A percentile compares a stretch with the other conserved stretches of the same genome.
These are phyloP conservation scores for Pyrenopolyporus hunteri DNA, from an alignment of 495 filamentous ascomycete genomes.

Conservation along the genomic window DNA sequence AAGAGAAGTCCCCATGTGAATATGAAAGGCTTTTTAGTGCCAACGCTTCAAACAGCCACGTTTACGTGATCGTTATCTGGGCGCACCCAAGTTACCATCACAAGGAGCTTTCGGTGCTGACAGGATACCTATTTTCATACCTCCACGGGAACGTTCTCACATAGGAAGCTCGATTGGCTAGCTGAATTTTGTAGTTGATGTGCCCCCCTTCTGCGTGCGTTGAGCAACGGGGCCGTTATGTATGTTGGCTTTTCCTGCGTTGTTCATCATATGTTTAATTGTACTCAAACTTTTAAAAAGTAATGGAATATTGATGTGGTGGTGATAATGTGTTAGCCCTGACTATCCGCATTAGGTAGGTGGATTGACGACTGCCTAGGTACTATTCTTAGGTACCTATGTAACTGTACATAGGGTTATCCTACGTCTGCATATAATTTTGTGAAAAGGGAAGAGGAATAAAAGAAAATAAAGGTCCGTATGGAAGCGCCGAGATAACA, in stretches of 20 bases:
- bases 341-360: too few relatives aligned
- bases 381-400: too few relatives aligned
- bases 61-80: constrained; percentile 7
- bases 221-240: neutral
- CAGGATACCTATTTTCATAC: constrained; percentile 3
- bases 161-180: constrained; percentile 6
- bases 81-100: neutral
- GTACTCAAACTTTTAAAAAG: neutral
- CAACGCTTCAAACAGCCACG: constrained; percentile 3
- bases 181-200: constrained; percentile 7
- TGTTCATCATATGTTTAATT: neutral
- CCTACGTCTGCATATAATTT: too few relatives aligned
- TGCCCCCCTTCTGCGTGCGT: constrained; percentile 26
- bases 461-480: too few relatives aligned
- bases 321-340: too few relatives aligned
- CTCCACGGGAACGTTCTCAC: constrained; percentile 3
- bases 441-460: too few relatives aligned
- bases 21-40: constrained; percentile 8
- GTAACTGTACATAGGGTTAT: too few relatives aligned
- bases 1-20: constrained; percentile 14
- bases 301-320: neutral
- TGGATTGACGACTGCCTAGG: too few relatives aligned
- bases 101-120: constrained; percentile 3
- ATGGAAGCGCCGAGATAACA: too few relatives aligned
- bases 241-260: constrained; percentile 12